These are phyloP conservation scores for Crassisporium funariophilum DNA, from an alignment of 768 basidiomycete species.

Conservation along the genomic window DNA sequence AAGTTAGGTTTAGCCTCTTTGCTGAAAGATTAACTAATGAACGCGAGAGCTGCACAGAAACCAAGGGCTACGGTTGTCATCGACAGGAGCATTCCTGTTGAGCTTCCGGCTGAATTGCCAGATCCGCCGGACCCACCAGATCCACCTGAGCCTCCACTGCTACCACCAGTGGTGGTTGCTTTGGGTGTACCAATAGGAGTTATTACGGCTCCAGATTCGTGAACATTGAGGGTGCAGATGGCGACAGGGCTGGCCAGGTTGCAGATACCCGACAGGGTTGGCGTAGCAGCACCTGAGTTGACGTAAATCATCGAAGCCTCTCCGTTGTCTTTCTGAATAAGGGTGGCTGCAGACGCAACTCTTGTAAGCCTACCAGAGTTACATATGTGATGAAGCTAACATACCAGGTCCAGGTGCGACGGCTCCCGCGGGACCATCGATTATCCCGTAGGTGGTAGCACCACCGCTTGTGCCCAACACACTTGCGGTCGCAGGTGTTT, in stretches of 20 bases:
- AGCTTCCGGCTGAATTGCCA: not conserved
- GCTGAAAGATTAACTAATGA: conserved; percentile 16
- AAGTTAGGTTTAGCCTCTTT: not conserved
- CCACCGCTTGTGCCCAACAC: conserved; percentile 10
- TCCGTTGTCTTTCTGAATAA: conserved; percentile 12
- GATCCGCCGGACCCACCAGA: not conserved
- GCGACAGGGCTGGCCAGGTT: conserved; percentile 22
- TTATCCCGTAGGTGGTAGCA: conserved; percentile 18
- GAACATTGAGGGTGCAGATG: conserved; percentile 23
- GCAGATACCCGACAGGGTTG: conserved; percentile 21
- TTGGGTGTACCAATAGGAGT: conserved; percentile 5
- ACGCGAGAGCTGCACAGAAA: conserved; percentile 16
- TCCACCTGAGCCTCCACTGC: not conserved
- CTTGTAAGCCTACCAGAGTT: not conserved
- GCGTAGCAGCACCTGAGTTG: conserved; percentile 3
- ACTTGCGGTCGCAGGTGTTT: conserved; percentile 13
- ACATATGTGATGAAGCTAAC: not conserved
- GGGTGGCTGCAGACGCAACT: conserved; percentile 12
- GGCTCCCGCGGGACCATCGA: conserved; percentile 10
- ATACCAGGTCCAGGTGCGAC: conserved; percentile 18
- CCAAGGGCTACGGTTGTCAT: conserved; percentile 16
- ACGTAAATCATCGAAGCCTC: conserved; percentile 22
- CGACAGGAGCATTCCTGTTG: not conserved
- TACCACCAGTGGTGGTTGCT: not conserved
- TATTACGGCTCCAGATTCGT: conserved; percentile 13